phyloP scores from a whole-genome alignment of 75 land plant species.

The Picea sitchensis region DNA sequence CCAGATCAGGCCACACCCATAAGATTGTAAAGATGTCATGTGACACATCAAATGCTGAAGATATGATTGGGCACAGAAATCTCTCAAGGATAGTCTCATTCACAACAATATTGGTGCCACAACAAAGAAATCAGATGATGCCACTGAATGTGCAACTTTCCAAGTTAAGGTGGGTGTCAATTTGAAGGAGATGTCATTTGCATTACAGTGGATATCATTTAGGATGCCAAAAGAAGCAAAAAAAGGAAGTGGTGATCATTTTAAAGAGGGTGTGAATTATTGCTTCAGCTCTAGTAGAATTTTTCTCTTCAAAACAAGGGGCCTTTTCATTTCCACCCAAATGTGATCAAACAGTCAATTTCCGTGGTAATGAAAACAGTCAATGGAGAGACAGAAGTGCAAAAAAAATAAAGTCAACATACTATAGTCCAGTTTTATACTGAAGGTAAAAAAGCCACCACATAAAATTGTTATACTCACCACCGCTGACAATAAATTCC shows the following conservation, averaged over 20 bases:
- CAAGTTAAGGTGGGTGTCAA: background rate
- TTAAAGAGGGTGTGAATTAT: background rate
- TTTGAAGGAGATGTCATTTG: background rate
- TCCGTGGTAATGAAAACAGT: background rate
- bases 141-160: background rate
- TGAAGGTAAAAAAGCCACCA: background rate
- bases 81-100: no score
- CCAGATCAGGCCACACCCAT: no score
- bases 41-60: no score
- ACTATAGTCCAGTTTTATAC: background rate
- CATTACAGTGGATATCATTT: background rate
- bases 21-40: no score
- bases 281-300: no score
- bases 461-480: slow-evolving; percentile 25
- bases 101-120: background rate
- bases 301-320: background rate
- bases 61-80: no score
- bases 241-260: background rate
- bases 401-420: background rate
- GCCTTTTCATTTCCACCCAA: background rate
- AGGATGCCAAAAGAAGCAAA: background rate
- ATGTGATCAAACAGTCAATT: background rate
- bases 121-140: background rate
- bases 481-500: slow-evolving; percentile 66
- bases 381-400: background rate